Evolutionary conservation across 148 eudicot genomes (phyloP), one percentile per base, ranked within the genome.

Genomic region (Fagopyrum esculentum): DNA sequence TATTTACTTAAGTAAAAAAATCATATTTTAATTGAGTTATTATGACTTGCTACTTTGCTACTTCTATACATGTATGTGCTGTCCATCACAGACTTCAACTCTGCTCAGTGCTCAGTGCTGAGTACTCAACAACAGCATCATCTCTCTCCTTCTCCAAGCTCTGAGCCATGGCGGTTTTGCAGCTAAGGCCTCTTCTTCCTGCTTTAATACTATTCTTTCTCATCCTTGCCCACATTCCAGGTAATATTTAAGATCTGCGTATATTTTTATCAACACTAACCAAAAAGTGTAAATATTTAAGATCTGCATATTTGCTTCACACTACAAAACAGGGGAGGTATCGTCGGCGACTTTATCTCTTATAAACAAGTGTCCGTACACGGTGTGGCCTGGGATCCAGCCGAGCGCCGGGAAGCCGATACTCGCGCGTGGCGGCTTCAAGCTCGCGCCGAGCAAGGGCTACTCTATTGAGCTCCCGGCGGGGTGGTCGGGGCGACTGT

Each of bases 311-410:
- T 59, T 15, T 29, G 12, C 29, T 30, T 3, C 69, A 46, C 19
- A 17, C 6, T 8, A 4, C 26, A 2, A 61, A 35, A 66, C 71
- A 66, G 71, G 71, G 17, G 71, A 66, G 47, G 97, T 84, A 3
- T 83, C 85, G 54, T 93, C 87, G 26, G 85, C 93, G 26, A 89
- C 96, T 43, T 85, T 94, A 79, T 80, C 86, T 43, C 76, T 94
- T n/a, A 44, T 78, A 76, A 94, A 94, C 88, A 91, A 85, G 75
- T 94, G 98, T 79, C 19, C 60, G 45, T 87, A 87, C 83, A 85
- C 95, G 9, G 93, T 94, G 1, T 94, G 98, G 98, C 97, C 98
- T 0, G 97, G 98, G 7, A 83, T 94, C 35, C 97, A 91, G 61
- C 97, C 98, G 2, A 49, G 97, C 69, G 84, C 95, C 6, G 97